Conservation (phyloP, 2,329 filamentous ascomycete genomes). For the Ophiosphaerella narmari region DNA sequence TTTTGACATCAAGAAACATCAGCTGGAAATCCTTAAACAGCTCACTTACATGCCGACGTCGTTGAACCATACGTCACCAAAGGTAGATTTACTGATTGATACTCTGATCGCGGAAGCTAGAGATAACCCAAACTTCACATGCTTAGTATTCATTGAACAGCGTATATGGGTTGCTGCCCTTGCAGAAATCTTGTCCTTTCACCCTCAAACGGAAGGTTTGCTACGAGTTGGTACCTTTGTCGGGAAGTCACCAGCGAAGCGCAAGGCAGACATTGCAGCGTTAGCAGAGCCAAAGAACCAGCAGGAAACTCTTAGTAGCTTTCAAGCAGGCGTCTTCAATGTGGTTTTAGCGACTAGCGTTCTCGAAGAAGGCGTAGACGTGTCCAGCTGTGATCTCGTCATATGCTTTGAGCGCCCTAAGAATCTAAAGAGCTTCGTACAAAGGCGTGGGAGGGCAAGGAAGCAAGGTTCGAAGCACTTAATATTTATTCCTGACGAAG, state of each 20-base stretch:
- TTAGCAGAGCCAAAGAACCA: conserved; percentile 55
- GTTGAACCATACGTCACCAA: conserved; percentile 35
- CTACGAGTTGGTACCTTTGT: conserved; percentile 57
- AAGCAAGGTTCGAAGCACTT: conserved; percentile 60
- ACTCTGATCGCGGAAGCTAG: conserved; percentile 42
- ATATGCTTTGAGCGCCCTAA: conserved; percentile 66
- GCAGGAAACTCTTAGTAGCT: conserved; percentile 58
- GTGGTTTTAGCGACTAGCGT: conserved; percentile 63
- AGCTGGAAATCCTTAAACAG: conserved; percentile 30
- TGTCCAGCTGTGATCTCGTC: conserved; percentile 67
- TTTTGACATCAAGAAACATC: conserved; percentile 41
- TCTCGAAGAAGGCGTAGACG: conserved; percentile 65
- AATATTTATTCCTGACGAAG: conserved; percentile 52
- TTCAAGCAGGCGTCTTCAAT: conserved; percentile 58
- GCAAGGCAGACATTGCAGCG: conserved; percentile 56
- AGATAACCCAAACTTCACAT: conserved; percentile 38
- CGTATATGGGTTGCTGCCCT: conserved; percentile 51
- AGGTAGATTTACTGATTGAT: conserved; percentile 44
- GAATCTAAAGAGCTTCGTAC: conserved; percentile 68
- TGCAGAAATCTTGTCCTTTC: conserved; percentile 41
- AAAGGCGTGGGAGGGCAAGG: conserved; percentile 67
- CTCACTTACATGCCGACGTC: conserved; percentile 16
- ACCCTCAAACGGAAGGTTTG: conserved; percentile 35
- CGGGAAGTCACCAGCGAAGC: conserved; percentile 53
- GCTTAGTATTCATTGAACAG: conserved; percentile 55